Base-by-base conservation (phyloP, 1,284 basidiomycete species). In the Crepidotus sp. region DNA sequence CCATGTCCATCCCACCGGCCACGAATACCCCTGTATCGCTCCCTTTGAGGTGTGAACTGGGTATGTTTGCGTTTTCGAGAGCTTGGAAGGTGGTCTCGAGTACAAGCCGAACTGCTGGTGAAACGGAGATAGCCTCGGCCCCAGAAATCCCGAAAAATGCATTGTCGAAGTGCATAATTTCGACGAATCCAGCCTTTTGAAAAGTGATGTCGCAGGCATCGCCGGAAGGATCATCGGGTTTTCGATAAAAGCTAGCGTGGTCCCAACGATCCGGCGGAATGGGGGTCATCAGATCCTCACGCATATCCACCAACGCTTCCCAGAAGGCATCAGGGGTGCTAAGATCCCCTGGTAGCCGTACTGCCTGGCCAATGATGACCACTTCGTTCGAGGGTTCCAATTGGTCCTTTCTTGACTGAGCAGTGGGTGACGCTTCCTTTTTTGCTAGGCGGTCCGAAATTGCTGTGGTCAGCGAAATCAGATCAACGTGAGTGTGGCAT, bases 11-110 rank as follows among this genome's bases (percentile, higher is more conserved):
- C 6, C 53, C 54, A 4, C 32, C 31, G 24, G 61, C 61, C n/a
- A 61, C 58, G 43, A 61, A 66, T 1, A 66, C 60, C 14, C 57
- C 63, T 47, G 59, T 61, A 29, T 59, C 52, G 11, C 52, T 56
- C 0, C 64, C 65, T 42, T 62, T 64, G 5, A 67, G 45, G 22
- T 52, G 52, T 8, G 59, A 59, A 13, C 56, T 41, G 1, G 63
- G 58, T 14, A 65, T 64, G 38, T 64, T 64, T 0, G 64, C 64
- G 42, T 63, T 60, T 42, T 67, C 65, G n/a, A 67, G 50, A 0
- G 64, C 65, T 40, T 64, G 60, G 39, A 63, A 63, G 0, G 62
- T 56, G 7, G 60, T 52, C 46, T 67, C 64, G 35, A 67, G 51
- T 4, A 58, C 55, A 4, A 64, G 56, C 7, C 63, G 57, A 14